These are phyloP conservation scores for Scutellaria barbata DNA, from an alignment of 257 asterid species.

Conservation along the genomic window DNA sequence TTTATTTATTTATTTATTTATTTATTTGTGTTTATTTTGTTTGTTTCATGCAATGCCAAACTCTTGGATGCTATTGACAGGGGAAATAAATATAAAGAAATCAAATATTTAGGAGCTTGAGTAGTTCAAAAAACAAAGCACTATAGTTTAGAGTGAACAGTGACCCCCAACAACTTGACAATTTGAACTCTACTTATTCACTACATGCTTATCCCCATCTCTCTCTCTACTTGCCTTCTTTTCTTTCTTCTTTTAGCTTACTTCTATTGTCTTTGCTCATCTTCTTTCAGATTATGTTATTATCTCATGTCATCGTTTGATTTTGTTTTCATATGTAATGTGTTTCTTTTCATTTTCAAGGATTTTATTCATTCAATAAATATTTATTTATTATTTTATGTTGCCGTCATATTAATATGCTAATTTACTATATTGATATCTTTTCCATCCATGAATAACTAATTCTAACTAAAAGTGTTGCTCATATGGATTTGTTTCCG, in stretches of 20 bases:
- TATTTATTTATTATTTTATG: too few relatives aligned
- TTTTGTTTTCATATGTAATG: too few relatives aligned
- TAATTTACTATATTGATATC: too few relatives aligned
- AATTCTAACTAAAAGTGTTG: too few relatives aligned
- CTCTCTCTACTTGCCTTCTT: constrained; percentile 26
- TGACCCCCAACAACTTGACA: constrained; percentile 45
- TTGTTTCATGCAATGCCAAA: constrained; percentile 48
- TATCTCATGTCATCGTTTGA: not conserved
- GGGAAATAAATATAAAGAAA: not conserved
- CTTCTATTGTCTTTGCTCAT: not conserved
- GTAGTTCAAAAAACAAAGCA: constrained; percentile 34
- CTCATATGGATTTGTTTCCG: too few relatives aligned
- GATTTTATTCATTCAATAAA: too few relatives aligned
- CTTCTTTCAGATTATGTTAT: not conserved
- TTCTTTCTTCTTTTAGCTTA: not conserved
- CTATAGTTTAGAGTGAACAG: constrained; percentile 41
- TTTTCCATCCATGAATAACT: too few relatives aligned
- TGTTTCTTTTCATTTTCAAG: too few relatives aligned
- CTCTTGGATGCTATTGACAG: constrained; percentile 39
- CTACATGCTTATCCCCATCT: constrained; percentile 40
- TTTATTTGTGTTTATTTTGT: constrained; percentile 23
- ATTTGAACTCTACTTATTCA: constrained; percentile 41
- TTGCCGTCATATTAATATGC: too few relatives aligned
- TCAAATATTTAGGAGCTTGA: constrained; percentile 5
- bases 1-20: not conserved